Conservation (phyloP, 805 yeast genomes). For the Kazachstania martiniae region DNA sequence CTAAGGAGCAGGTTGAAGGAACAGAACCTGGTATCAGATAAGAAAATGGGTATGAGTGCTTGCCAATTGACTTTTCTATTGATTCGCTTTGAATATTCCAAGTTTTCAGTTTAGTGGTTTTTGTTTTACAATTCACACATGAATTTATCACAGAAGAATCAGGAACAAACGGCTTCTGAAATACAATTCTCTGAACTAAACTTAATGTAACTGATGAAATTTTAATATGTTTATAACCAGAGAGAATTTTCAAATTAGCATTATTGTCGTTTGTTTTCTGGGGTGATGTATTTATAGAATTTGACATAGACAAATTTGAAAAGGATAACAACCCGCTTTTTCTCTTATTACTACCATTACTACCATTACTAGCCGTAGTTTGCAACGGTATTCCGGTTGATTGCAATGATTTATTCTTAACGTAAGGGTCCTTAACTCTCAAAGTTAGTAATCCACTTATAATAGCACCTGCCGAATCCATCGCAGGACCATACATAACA, state of each 20-base stretch:
- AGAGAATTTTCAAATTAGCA: slow-evolving; percentile 4
- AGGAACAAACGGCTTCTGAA: slow-evolving; percentile 56
- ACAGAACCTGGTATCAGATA: slow-evolving; percentile 78
- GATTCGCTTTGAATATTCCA: slow-evolving; percentile 74
- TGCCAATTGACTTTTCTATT: slow-evolving; percentile 50
- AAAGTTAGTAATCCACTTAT: slow-evolving; percentile 69
- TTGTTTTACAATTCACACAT: slow-evolving; percentile 50
- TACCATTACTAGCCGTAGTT: slow-evolving; percentile 2
- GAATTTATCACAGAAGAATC: slow-evolving; percentile 34
- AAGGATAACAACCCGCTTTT: slow-evolving; percentile 12
- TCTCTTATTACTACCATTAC: slow-evolving; percentile 7
- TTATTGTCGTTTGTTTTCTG: not conserved
- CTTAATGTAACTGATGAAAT: slow-evolving; percentile 51
- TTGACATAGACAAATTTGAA: slow-evolving; percentile 14
- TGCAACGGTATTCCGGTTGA: slow-evolving; percentile 1
- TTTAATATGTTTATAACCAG: slow-evolving; percentile 34
- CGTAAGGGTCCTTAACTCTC: slow-evolving; percentile 32
- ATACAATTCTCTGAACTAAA: slow-evolving; percentile 60
- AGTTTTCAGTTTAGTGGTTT: slow-evolving; percentile 55
- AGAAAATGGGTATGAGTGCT: slow-evolving; percentile 86
- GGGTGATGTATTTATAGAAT: slow-evolving; percentile 9
- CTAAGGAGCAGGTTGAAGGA: slow-evolving; percentile 63
- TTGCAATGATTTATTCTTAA: not conserved
- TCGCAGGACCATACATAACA: slow-evolving; percentile 67
- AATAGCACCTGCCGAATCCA: slow-evolving; percentile 76